Base-by-base conservation (phyloP, 345 rosid species). In the Reutealis trisperma region DNA sequence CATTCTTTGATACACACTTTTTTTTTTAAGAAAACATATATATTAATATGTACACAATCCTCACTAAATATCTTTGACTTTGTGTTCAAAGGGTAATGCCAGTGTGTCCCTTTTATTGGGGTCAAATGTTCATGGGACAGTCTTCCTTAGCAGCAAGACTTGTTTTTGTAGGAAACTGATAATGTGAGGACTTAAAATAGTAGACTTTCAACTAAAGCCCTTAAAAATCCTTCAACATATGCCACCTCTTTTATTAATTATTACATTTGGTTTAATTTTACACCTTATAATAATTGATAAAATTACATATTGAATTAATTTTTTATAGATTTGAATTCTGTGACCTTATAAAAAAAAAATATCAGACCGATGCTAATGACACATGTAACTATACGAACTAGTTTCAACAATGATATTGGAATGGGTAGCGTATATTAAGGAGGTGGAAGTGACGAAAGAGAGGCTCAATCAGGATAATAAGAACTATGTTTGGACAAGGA, bases 381-480 rank as follows among this genome's bases (percentile, higher is more conserved):
- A 27, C 30, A 1, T 0, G 30, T 27, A 27, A 27, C 30, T 27
- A 27, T 27, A 27, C 30, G 30, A 27, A 27, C 30, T 27, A 27
- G 30, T 27, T 27, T 27, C 30, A 13, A 57, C 68, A 71, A 71
- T 45, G 21, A 10, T 60, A 47, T 24, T 77, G 81, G 62, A 13
- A 49, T 62, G 81, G 67, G 63, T 54, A 11, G n/a, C 59, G 25
- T 41, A 25, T 47, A 76, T 49, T 71, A 7, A 73, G 62, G 66
- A 74, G 67, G 70, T 27, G 86, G 86, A 85, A 54, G 80, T 69
- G 83, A 78, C 76, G 30, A 22, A 73, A 57, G 71, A 45, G 58
- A 18, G 6, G 70, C 24, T 24, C 42, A 54, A 71, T 66, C 25
- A 51, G 30, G 54, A 69, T 65, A 67, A 65, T 19, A 18, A 16